phyloP scores from a whole-genome alignment of 2,329 filamentous ascomycete species.

The Neoscytalidium dimidiatum region DNA sequence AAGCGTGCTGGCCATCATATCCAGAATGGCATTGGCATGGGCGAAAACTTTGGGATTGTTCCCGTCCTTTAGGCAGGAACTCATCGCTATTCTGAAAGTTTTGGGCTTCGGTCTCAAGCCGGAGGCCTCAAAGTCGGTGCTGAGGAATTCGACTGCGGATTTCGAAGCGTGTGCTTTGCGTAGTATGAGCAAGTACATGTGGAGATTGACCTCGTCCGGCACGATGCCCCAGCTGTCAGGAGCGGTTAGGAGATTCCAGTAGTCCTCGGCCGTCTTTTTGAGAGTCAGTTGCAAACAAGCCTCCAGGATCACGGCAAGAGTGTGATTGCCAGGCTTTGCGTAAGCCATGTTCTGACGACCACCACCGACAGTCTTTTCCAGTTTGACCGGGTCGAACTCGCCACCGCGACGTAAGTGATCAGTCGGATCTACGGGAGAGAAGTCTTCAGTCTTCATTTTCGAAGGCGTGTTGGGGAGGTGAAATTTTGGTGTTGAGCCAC shows the following conservation, averaged over 20 bases:
- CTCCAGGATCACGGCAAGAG: conserved; percentile 69
- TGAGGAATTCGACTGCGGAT: conserved; percentile 61
- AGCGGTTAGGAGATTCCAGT: conserved; percentile 74
- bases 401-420: neutral
- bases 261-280: conserved; percentile 65
- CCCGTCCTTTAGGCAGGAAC: conserved; percentile 72
- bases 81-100: conserved; percentile 73
- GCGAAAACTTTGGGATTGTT: conserved; percentile 70
- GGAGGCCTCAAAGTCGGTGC: conserved; percentile 41
- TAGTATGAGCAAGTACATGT: conserved; percentile 67
- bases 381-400: conserved; percentile 9
- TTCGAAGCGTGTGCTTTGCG: conserved; percentile 66
- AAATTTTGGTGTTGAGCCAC: neutral
- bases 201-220: conserved; percentile 73
- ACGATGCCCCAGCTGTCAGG: conserved; percentile 56
- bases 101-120: conserved; percentile 31
- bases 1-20: conserved; percentile 5
- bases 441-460: conserved; percentile 25
- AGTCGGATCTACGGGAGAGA: neutral
- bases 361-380: conserved; percentile 3
- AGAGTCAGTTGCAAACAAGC: conserved; percentile 63
- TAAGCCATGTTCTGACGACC: conserved; percentile 35
- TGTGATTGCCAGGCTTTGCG: conserved; percentile 53
- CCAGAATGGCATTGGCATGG: conserved; percentile 65
- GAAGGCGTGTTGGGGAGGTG: conserved; percentile 23